These are phyloP conservation scores for Rhizopogon vinicolor DNA, from an alignment of 768 basidiomycete species.

Conservation along the genomic window DNA sequence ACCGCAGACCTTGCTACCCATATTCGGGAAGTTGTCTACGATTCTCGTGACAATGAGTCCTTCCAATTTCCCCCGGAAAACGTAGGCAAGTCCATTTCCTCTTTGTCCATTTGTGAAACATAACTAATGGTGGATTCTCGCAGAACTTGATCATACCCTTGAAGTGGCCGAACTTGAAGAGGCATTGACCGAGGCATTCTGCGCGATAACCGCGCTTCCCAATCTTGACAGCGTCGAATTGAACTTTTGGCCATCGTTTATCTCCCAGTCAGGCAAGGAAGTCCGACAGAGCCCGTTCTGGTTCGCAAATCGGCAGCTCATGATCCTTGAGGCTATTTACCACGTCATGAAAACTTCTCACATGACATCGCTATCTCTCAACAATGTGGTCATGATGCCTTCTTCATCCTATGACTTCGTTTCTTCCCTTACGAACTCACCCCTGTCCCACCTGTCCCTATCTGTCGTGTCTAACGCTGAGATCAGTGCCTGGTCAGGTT, in stretches of 20 bases:
- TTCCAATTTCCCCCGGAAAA: slow-evolving; percentile 18
- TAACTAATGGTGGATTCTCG: not conserved
- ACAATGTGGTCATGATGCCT: slow-evolving; percentile 22
- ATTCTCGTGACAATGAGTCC: slow-evolving; percentile 18
- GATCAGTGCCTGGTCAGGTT: slow-evolving; percentile 25
- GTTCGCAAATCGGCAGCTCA: slow-evolving; percentile 25
- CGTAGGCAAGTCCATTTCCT: slow-evolving; percentile 4
- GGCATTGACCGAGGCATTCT: slow-evolving; percentile 20
- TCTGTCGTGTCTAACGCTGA: slow-evolving; percentile 27
- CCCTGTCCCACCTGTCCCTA: slow-evolving; percentile 25
- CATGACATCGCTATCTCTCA: slow-evolving; percentile 18
- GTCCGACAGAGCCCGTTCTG: slow-evolving; percentile 24
- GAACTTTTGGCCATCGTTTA: slow-evolving; percentile 28
- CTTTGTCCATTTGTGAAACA: not conserved
- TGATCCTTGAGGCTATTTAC: slow-evolving; percentile 20
- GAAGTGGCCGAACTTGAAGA: slow-evolving; percentile 29
- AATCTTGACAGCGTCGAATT: slow-evolving; percentile 17
- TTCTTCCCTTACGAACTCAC: slow-evolving; percentile 17
- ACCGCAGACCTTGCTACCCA: slow-evolving; percentile 17
- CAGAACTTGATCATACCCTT: slow-evolving; percentile 20
- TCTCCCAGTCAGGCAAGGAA: slow-evolving; percentile 16
- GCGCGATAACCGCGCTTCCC: slow-evolving; percentile 13
- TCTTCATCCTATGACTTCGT: slow-evolving; percentile 23
- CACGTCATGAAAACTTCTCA: slow-evolving; percentile 14
- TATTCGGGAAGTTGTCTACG: slow-evolving; percentile 25